Conservation (phyloP, 2,329 filamentous ascomycete genomes). For the Trichoderma lentiforme region DNA sequence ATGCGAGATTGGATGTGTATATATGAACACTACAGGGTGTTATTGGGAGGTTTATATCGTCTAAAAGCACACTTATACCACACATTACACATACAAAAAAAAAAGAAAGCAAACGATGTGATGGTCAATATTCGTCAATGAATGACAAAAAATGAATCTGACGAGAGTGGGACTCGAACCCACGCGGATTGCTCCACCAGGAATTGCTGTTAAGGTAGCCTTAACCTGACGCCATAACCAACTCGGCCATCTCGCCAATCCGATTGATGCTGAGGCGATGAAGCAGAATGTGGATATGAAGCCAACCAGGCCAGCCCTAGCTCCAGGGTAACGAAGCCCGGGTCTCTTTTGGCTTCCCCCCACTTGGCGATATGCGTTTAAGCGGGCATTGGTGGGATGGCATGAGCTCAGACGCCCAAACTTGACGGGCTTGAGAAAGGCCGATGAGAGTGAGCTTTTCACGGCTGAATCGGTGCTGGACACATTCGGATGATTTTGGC, state of each 20-base stretch:
- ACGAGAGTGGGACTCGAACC: conserved; percentile 23
- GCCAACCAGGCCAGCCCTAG: neutral
- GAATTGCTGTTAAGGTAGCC: conserved; percentile 21
- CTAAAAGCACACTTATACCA: neutral
- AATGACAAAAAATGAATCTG: conserved; percentile 1
- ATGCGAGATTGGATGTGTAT: neutral
- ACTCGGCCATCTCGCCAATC: conserved; percentile 17
- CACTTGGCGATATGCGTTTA: conserved; percentile 14
- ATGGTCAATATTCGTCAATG: neutral
- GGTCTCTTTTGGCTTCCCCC: neutral
- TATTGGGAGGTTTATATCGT: neutral
- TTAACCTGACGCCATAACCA: conserved; percentile 21
- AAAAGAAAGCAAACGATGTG: neutral
- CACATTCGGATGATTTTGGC: neutral
- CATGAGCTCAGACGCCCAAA: conserved; percentile 1
- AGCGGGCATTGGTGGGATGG: conserved; percentile 18
- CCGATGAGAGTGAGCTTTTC: neutral
- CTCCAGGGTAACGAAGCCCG: neutral
- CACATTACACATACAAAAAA: neutral
- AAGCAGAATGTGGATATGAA: neutral
- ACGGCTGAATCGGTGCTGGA: neutral
- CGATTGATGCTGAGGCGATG: neutral
- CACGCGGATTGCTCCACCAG: conserved; percentile 21
- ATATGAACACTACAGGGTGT: neutral
- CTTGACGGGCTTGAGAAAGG: neutral